Base-by-base conservation (phyloP, 2,329 filamentous ascomycete species). In the Xylariaceae sp. region DNA sequence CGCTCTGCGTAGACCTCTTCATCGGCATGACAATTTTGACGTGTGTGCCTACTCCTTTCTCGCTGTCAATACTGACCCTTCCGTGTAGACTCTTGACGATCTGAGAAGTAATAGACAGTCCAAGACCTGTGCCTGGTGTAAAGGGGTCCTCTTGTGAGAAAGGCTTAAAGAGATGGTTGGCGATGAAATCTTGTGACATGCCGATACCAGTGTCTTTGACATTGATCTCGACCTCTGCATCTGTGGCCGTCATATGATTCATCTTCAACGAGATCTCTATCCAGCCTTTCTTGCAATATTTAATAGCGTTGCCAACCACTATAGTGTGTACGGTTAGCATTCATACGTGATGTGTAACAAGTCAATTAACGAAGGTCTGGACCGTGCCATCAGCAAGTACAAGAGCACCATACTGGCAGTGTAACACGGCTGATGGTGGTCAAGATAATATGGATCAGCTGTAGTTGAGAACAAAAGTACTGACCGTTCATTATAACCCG, bases 401-500 rank as follows among this genome's bases (percentile, higher is more conserved):
- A n/a, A n/a, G n/a, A n/a, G n/a, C n/a, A n/a, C n/a, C n/a, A n/a
- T n/a, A n/a, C n/a, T n/a, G n/a, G n/a, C n/a, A n/a, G n/a, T n/a
- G n/a, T n/a, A n/a, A n/a, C n/a, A n/a, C n/a, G n/a, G n/a, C n/a
- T n/a, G n/a, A n/a, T n/a, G n/a, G n/a, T n/a, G n/a, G n/a, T n/a
- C n/a, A n/a, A n/a, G n/a, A n/a, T n/a, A n/a, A n/a, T n/a, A n/a
- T n/a, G n/a, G n/a, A n/a, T n/a, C n/a, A n/a, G n/a, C n/a, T n/a
- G n/a, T n/a, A n/a, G n/a, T n/a, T n/a, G n/a, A n/a, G n/a, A n/a
- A n/a, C n/a, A n/a, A n/a, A n/a, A n/a, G n/a, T n/a, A n/a, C n/a
- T n/a, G n/a, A n/a, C n/a, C n/a, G 42, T 83, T 83, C 76, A 81
- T 80, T 36, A 82, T 67, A 35, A 83, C 72, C 7, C 77, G 66